A percentile compares a stretch with the other conserved stretches of the same genome.
Conservation (phyloP, 164 flowering plant species). For the Saururus chinensis region DNA sequence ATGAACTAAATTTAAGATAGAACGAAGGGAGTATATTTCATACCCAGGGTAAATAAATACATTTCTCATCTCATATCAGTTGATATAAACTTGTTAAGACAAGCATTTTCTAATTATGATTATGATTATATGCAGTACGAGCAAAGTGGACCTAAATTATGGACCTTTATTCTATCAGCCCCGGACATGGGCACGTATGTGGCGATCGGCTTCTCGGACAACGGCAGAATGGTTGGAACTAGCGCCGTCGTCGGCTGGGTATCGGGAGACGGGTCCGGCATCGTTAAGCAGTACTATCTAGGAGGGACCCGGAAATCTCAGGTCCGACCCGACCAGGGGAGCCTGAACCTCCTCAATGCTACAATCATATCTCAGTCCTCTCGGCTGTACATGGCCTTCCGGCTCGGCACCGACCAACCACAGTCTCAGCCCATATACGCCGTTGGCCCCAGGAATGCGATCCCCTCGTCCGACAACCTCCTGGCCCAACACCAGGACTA, state of each 20-base stretch:
- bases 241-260: constrained; percentile 46
- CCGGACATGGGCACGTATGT: constrained; percentile 24
- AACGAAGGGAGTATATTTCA: too few relatives aligned
- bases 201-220: constrained; percentile 39
- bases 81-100: neutral
- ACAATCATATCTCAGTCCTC: constrained; percentile 15
- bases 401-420: constrained; percentile 28
- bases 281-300: constrained; percentile 30
- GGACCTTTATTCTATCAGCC: constrained; percentile 44
- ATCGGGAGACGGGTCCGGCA: constrained; percentile 9
- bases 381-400: constrained; percentile 43
- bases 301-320: constrained; percentile 19
- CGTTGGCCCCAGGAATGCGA: constrained; percentile 29
- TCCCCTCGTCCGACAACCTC: constrained; percentile 25
- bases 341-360: constrained; percentile 17
- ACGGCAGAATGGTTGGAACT: constrained; percentile 36
- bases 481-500: constrained; percentile 29
- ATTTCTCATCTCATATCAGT: neutral
- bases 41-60: too few relatives aligned
- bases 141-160: constrained; percentile 14
- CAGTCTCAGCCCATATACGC: constrained; percentile 29
- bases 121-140: constrained; percentile 22
- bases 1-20: too few relatives aligned
- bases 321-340: constrained; percentile 41
- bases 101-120: neutral